phyloP scores from a whole-genome alignment of 768 basidiomycete species.

The Boletus reticulatus region DNA sequence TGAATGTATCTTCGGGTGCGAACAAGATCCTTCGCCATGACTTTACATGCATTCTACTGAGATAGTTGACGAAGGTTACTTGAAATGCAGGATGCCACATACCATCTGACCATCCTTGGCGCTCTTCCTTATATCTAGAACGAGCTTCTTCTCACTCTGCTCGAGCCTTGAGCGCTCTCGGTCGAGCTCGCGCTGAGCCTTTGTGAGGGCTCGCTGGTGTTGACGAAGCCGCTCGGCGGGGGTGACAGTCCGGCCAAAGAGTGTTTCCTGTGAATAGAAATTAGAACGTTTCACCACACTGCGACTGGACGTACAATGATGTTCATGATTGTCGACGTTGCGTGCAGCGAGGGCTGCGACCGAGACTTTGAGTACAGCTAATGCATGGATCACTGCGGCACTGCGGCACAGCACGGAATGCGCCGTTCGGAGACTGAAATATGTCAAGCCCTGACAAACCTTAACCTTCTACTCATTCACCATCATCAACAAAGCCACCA shows the following conservation, averaged over 20 bases:
- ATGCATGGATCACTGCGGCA: neutral
- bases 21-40: slow-evolving; percentile 98
- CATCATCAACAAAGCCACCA: slow-evolving; percentile 15
- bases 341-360: slow-evolving; percentile 12
- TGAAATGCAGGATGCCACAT: slow-evolving; percentile 16
- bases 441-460: slow-evolving; percentile 16
- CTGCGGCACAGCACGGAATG: slow-evolving; percentile 1
- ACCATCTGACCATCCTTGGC: slow-evolving; percentile 96
- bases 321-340: slow-evolving; percentile 54
- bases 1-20: slow-evolving; percentile 93
- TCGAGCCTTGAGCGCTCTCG: slow-evolving; percentile 93
- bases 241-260: slow-evolving; percentile 92
- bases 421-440: slow-evolving; percentile 21
- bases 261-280: slow-evolving; percentile 67
- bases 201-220: slow-evolving; percentile 93
- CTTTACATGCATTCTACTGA: slow-evolving; percentile 92
- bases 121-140: slow-evolving; percentile 93
- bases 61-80: slow-evolving; percentile 17
- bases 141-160: slow-evolving; percentile 94
- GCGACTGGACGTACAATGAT: slow-evolving; percentile 52
- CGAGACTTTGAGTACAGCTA: neutral
- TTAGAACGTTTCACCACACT: slow-evolving; percentile 7
- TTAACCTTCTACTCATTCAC: slow-evolving; percentile 25
- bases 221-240: slow-evolving; percentile 96
- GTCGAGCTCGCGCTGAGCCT: slow-evolving; percentile 97